Percentiles rank a stretch among this genome's conserved stretches.
Conservation (phyloP, 495 filamentous ascomycete genomes). For the Penicillium coffeae region DNA sequence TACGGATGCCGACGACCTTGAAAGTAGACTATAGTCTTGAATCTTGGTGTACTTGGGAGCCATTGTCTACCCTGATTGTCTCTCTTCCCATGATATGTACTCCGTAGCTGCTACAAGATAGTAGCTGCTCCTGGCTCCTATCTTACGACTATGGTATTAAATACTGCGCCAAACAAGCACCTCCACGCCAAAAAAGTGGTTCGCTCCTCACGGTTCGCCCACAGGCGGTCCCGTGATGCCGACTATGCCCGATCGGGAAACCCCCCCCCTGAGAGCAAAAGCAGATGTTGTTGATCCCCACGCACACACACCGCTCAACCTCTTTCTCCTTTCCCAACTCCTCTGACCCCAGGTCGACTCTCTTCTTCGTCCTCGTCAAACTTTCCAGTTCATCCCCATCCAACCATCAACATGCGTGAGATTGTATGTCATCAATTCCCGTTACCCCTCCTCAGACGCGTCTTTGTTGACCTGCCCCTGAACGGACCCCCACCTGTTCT, state of each 20-base stretch:
- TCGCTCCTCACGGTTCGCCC: slow-evolving; percentile 22
- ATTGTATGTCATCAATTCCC: slow-evolving; percentile 63
- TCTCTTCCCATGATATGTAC: too few species aligned
- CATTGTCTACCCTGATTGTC: too few species aligned
- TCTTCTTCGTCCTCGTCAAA: slow-evolving; percentile 17
- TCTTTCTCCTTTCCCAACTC: slow-evolving; percentile 27
- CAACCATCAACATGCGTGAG: slow-evolving; percentile 79
- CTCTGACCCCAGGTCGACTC: slow-evolving; percentile 19
- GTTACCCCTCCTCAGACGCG: slow-evolving; percentile 28
- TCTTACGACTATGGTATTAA: neutral
- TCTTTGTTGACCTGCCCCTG: slow-evolving; percentile 38
- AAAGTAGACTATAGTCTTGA: too few species aligned
- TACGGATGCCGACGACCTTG: too few species aligned
- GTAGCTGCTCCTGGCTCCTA: too few species aligned
- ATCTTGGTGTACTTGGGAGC: too few species aligned
- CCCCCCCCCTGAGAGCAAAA: slow-evolving; percentile 28
- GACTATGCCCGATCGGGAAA: slow-evolving; percentile 23
- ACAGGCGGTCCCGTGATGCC: slow-evolving; percentile 26
- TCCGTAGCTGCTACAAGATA: too few species aligned
- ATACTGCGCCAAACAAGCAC: neutral
- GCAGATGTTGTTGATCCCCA: slow-evolving; percentile 35
- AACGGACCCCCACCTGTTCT: slow-evolving; percentile 44
- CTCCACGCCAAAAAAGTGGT: slow-evolving; percentile 19
- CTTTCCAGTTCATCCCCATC: slow-evolving; percentile 38
- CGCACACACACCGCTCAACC: slow-evolving; percentile 36